These are phyloP conservation scores for Aphanomyces stellatus DNA, from an alignment of 352 stramenopile genomes.

Conservation along the genomic window DNA sequence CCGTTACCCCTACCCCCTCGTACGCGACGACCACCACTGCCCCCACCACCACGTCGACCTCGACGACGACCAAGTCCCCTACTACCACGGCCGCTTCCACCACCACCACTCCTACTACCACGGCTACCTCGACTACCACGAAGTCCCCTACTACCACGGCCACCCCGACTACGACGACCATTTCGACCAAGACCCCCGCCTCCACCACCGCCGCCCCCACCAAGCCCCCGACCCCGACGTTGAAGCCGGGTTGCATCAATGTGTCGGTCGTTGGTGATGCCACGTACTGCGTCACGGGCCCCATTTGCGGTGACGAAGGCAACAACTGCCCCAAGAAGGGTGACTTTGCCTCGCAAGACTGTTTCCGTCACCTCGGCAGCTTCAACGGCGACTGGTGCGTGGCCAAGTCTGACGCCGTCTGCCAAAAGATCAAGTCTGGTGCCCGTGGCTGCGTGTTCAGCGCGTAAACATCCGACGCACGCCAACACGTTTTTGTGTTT, in stretches of 20 bases:
- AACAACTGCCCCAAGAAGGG: constrained; percentile 32
- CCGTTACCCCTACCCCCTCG: too few species aligned
- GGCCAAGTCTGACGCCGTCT: constrained; percentile 33
- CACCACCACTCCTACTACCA: not conserved
- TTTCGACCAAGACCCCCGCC: not conserved
- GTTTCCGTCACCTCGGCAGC: constrained; percentile 20
- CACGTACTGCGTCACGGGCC: constrained; percentile 40
- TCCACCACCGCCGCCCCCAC: not conserved
- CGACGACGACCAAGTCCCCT: constrained; percentile 51
- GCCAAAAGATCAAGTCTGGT: constrained; percentile 20
- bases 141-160: not conserved
- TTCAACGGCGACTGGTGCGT: constrained; percentile 26
- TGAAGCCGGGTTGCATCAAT: constrained; percentile 22
- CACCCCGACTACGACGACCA: not conserved
- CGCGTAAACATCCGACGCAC: too few species aligned
- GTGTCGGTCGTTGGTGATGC: constrained; percentile 32
- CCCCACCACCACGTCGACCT: constrained; percentile 63
- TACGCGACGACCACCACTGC: constrained; percentile 55
- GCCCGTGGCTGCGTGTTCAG: constrained; percentile 35
- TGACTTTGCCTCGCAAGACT: constrained; percentile 28
- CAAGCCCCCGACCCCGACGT: not conserved
- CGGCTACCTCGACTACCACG: not conserved
- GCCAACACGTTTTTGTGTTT: not conserved
- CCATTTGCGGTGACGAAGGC: constrained; percentile 28
- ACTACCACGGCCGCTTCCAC: constrained; percentile 23